These are phyloP conservation scores for Arctostaphylos glauca DNA, from an alignment of 148 eudicot genomes.

Conservation along the genomic window DNA sequence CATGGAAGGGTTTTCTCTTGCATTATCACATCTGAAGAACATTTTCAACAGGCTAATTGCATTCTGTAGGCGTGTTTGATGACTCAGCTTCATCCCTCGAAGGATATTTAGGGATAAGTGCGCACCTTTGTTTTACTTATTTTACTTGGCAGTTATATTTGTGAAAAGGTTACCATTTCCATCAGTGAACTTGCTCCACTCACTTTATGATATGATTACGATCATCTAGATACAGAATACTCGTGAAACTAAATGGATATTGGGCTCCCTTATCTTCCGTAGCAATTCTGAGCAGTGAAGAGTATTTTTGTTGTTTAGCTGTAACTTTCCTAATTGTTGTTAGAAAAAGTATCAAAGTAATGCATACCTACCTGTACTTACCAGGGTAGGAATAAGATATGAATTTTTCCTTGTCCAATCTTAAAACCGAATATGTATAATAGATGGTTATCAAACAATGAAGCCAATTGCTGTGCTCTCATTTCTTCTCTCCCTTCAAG, in stretches of 20 bases:
- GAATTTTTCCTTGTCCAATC: not conserved
- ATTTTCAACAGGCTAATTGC: constrained; percentile 1
- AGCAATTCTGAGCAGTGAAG: not conserved
- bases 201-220: not conserved
- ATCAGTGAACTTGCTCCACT: not conserved
- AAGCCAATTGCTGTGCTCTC: not conserved
- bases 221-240: not conserved
- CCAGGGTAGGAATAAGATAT: not conserved
- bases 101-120: not conserved
- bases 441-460: not conserved
- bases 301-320: not conserved
- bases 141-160: not conserved
- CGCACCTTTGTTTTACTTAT: not conserved
- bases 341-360: not conserved
- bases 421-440: not conserved
- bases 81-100: not conserved
- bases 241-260: not conserved
- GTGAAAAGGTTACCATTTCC: too few relatives aligned
- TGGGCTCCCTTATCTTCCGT: not conserved
- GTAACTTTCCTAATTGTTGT: not conserved
- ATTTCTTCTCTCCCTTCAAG: not conserved
- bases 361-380: not conserved
- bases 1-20: not conserved
- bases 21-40: not conserved
- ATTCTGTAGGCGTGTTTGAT: not conserved